Conservation (phyloP, 805 yeast genomes). For the Kluyveromyces nonfermentans region DNA sequence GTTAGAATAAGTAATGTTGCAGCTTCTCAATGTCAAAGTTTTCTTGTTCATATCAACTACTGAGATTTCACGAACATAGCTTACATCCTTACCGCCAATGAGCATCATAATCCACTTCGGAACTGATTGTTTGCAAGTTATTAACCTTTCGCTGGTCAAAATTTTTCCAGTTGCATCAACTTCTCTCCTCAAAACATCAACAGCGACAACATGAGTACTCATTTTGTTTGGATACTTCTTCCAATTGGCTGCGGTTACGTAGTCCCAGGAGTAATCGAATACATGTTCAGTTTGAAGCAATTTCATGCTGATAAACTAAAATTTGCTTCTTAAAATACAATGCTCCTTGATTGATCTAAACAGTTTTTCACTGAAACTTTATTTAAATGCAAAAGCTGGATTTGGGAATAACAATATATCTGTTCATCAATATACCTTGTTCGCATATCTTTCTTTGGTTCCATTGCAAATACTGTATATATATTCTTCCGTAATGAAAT, state of each 20-base stretch:
- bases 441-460: no score
- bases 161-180: slow-evolving; percentile 43
- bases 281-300: slow-evolving; percentile 60
- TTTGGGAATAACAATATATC: no score
- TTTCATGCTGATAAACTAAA: slow-evolving; percentile 44
- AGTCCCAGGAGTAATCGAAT: slow-evolving; percentile 85
- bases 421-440: no score
- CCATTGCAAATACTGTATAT: no score
- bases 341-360: not conserved
- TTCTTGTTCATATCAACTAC: slow-evolving; percentile 61
- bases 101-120: slow-evolving; percentile 71
- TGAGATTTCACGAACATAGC: slow-evolving; percentile 83
- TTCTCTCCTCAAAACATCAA: slow-evolving; percentile 75
- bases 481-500: not conserved
- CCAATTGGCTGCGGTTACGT: slow-evolving; percentile 95
- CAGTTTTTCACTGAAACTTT: not conserved
- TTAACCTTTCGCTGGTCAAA: slow-evolving; percentile 74
- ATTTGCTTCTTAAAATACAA: not conserved
- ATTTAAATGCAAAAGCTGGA: no score
- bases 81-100: slow-evolving; percentile 63
- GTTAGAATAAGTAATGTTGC: slow-evolving; percentile 73
- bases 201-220: slow-evolving; percentile 87
- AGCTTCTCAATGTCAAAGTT: slow-evolving; percentile 71
- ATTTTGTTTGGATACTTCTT: slow-evolving; percentile 91
- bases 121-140: slow-evolving; percentile 78